phyloP scores from a whole-genome alignment of 2,329 filamentous ascomycete species.

The Akanthomyces dipterigenus region DNA sequence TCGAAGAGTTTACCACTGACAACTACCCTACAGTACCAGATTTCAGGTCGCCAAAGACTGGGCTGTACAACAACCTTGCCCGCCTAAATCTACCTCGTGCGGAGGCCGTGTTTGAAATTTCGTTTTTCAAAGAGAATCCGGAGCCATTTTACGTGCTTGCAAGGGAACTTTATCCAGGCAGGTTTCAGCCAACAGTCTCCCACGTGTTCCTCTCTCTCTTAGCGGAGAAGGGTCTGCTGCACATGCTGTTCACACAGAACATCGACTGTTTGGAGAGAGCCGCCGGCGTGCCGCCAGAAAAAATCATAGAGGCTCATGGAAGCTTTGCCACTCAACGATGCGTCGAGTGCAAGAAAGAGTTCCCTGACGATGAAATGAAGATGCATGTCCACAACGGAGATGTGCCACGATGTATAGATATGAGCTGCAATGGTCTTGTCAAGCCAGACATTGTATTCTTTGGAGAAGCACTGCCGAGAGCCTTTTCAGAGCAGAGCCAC shows the following conservation, averaged over 20 bases:
- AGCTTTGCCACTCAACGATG: constrained; percentile 89
- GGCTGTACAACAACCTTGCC: constrained; percentile 87
- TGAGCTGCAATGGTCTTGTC: constrained; percentile 67
- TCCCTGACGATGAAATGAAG: constrained; percentile 68
- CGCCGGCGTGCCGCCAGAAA: constrained; percentile 74
- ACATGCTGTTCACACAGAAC: constrained; percentile 93
- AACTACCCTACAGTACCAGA: constrained; percentile 62
- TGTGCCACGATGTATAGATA: constrained; percentile 61
- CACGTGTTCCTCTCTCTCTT: constrained; percentile 85
- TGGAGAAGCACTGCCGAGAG: constrained; percentile 56
- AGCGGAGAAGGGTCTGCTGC: constrained; percentile 67
- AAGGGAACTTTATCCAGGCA: constrained; percentile 85
- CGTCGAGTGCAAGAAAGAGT: constrained; percentile 74
- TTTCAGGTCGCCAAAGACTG: constrained; percentile 88
- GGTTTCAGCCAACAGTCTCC: constrained; percentile 79
- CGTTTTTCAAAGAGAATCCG: constrained; percentile 78
- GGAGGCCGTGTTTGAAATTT: constrained; percentile 90
- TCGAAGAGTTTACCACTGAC: neutral
- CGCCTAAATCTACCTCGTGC: constrained; percentile 79
- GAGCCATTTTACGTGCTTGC: constrained; percentile 88
- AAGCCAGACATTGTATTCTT: constrained; percentile 97
- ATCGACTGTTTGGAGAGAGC: constrained; percentile 90
- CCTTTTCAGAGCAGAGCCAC: constrained; percentile 29
- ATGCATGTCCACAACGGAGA: constrained; percentile 57
- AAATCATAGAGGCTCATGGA: constrained; percentile 89